Percentiles rank a stretch among this genome's conserved stretches.
Conservation (phyloP, 306 rosid genomes). For the Quercus engelmannii region DNA sequence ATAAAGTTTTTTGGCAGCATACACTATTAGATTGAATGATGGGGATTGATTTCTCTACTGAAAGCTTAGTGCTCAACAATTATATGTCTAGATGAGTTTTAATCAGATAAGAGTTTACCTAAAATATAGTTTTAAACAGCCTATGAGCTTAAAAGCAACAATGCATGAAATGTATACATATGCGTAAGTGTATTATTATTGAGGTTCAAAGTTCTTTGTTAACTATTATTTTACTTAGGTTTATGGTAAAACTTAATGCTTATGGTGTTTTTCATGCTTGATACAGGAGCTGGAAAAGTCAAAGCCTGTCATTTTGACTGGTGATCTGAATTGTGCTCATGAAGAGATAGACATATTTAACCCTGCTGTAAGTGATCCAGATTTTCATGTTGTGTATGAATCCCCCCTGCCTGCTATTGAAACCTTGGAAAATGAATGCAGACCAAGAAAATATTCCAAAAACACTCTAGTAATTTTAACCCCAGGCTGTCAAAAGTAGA, state of each 20-base stretch:
- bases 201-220: neutral
- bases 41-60: neutral
- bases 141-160: neutral
- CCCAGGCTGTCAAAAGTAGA: neutral
- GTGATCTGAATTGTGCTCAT: constrained; percentile 96
- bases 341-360: constrained; percentile 90
- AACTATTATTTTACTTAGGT: neutral
- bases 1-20: neutral
- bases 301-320: constrained; percentile 89
- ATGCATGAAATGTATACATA: neutral
- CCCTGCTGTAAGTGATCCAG: constrained; percentile 71
- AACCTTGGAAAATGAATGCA: neutral
- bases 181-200: too few species aligned
- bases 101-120: neutral
- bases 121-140: neutral
- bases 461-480: neutral
- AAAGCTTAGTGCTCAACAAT: neutral
- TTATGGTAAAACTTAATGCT: constrained; percentile 5
- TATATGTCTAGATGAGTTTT: neutral
- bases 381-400: neutral
- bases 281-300: constrained; percentile 87
- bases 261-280: constrained; percentile 24
- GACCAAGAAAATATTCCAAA: neutral
- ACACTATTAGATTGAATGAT: neutral
- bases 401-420: neutral